Percentiles rank a stretch among this genome's conserved stretches.
Evolutionary conservation across 257 asterid genomes (phyloP).

Genomic region (Capsicum chinense): DNA sequence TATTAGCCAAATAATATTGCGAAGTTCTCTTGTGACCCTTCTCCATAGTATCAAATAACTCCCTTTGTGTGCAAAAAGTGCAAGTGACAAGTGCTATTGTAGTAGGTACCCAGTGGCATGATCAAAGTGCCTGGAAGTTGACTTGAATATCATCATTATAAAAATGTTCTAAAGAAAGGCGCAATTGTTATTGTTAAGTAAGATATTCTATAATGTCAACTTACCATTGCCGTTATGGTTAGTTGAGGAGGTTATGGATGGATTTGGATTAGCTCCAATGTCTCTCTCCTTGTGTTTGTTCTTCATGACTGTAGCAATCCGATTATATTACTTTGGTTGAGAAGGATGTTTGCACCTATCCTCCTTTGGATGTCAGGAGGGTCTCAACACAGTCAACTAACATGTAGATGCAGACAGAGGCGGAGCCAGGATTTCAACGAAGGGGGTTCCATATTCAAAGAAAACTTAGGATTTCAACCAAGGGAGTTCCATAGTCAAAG

Average conservation of each 20-base stretch:
- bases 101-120: not conserved
- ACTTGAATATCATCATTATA: not conserved
- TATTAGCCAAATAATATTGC: conserved; percentile 19
- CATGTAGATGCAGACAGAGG: not conserved
- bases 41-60: not conserved
- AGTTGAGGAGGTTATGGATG: not conserved
- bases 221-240: not conserved
- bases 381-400: not conserved
- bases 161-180: not conserved
- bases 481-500: too few species aligned
- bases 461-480: too few species aligned
- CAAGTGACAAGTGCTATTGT: not conserved
- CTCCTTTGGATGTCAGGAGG: conserved; percentile 1
- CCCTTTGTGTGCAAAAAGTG: not conserved
- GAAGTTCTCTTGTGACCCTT: conserved; percentile 13
- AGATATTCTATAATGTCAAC: not conserved
- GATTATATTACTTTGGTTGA: not conserved
- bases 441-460: too few species aligned
- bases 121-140: not conserved
- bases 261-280: conserved; percentile 15
- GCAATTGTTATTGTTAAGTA: not conserved
- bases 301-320: not conserved
- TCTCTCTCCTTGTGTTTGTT: not conserved
- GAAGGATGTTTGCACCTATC: not conserved
- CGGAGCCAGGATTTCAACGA: too few species aligned